Evolutionary conservation across 257 asterid species (phyloP).

Genomic region (Haberlea rhodopensis): DNA sequence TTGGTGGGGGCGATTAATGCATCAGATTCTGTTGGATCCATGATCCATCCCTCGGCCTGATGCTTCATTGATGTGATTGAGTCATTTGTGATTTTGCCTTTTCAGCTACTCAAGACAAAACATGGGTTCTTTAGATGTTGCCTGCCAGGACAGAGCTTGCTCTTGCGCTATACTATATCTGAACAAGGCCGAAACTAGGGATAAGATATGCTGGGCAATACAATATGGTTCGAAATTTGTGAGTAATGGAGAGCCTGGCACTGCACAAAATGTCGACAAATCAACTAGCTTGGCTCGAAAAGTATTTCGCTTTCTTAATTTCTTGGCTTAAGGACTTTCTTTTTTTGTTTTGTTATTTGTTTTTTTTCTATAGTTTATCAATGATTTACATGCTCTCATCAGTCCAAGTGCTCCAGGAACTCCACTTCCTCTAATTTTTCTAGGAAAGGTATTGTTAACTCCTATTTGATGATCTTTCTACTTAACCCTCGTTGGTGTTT

Average conservation of each 20-base stretch:
- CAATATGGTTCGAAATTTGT: slow-evolving; percentile 93
- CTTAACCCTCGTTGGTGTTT: slow-evolving; percentile 8
- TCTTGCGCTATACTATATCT: slow-evolving; percentile 84
- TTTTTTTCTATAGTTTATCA: slow-evolving; percentile 62
- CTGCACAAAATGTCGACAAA: slow-evolving; percentile 89
- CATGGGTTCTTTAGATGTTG: slow-evolving; percentile 77
- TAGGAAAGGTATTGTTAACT: slow-evolving; percentile 69
- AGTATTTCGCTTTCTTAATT: slow-evolving; percentile 63
- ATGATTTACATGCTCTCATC: slow-evolving; percentile 84
- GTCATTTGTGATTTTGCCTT: slow-evolving; percentile 20
- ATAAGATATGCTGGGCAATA: slow-evolving; percentile 98
- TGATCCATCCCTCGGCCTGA: neutral
- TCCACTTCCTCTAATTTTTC: slow-evolving; percentile 73
- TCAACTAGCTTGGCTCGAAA: slow-evolving; percentile 94
- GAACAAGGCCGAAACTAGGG: slow-evolving; percentile 97
- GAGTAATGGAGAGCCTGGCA: slow-evolving; percentile 92
- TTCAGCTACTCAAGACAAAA: slow-evolving; percentile 39
- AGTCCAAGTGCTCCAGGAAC: slow-evolving; percentile 87
- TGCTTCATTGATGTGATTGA: slow-evolving; percentile 5
- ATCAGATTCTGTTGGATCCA: neutral
- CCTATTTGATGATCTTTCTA: neutral
- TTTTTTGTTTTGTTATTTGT: neutral
- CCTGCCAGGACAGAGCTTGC: slow-evolving; percentile 89
- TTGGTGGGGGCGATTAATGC: neutral
- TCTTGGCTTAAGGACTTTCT: neutral